Base-by-base conservation (phyloP, 2,329 filamentous ascomycete genomes). In the Beauveria bassiana region DNA sequence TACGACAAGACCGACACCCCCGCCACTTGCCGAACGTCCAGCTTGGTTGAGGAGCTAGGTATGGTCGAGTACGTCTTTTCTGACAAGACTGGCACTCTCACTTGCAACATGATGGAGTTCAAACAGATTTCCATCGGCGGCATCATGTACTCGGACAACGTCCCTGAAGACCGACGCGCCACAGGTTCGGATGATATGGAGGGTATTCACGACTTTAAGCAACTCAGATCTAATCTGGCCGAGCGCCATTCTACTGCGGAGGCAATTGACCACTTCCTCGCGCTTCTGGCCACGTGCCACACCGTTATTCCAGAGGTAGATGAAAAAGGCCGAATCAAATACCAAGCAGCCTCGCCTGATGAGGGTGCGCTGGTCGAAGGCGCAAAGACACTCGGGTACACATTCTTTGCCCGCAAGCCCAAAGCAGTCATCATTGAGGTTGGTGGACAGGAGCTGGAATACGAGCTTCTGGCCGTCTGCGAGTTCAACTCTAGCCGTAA, bases 1-100 rank as follows among this genome's bases (percentile, higher is more conserved):
- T 91, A 99, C 73, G 90, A 96, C 69, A 90, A 91, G 72, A 96
- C 88, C 1, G 93, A 99, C 69, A 99, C 93, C 0, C 92, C 95
- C 14, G 93, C 95, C 5, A 96, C 95, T 66, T 99, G 95, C 75
- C 86, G 95, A 68, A 99, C 95, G 0, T 98, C 93, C 2, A 97
- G 93, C 66, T 79, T 99, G 71, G 95, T 99, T 12, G 95, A 99
- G 76, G 96, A 99, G 71, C 78, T 99, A 50, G 95, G 95, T 61
- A 96, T 98, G 83, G 96, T 99, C 50, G 95, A 98, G 71, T 99
- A 96, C 70, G 95, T 99, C 65, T 99, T 99, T 73, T 97, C 92
- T 0, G 93, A 98, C 79, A 98, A 98, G 79, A 98, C 93, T 1
- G 93, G 93, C 49, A 98, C 93, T 4, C 79, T 98, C 69, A 98